phyloP scores from a whole-genome alignment of 495 filamentous ascomycete species.

The Chaetomidium leptoderma region DNA sequence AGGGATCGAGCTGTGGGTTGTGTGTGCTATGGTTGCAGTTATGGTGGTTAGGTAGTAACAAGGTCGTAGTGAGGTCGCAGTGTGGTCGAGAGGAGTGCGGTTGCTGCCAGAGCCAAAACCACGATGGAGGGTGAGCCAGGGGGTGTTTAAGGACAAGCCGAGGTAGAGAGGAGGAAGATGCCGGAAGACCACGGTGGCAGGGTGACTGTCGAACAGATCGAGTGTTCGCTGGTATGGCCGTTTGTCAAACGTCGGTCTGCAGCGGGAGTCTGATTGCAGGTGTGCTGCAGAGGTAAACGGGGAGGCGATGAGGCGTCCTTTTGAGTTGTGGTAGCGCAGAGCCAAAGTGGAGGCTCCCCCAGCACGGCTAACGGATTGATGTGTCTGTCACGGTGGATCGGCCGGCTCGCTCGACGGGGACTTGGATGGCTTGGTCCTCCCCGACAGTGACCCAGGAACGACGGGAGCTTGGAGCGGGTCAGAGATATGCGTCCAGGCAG shows the following conservation, averaged over 20 bases:
- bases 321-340: slow-evolving; percentile 19
- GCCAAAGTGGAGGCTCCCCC: slow-evolving; percentile 18
- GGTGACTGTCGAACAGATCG: slow-evolving; percentile 8
- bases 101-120: slow-evolving; percentile 14
- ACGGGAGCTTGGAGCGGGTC: slow-evolving; percentile 18
- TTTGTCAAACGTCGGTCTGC: slow-evolving; percentile 28
- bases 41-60: neutral
- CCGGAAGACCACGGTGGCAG: neutral
- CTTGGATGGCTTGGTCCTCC: slow-evolving; percentile 14
- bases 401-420: slow-evolving; percentile 2
- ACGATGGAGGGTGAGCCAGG: slow-evolving; percentile 8
- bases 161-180: slow-evolving; percentile 3
- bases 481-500: slow-evolving; percentile 17
- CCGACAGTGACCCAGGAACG: slow-evolving; percentile 18
- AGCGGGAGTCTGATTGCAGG: slow-evolving; percentile 23
- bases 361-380: slow-evolving; percentile 7
- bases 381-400: slow-evolving; percentile 12
- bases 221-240: slow-evolving; percentile 12
- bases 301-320: slow-evolving; percentile 20
- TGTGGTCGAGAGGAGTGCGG: neutral
- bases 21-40: neutral
- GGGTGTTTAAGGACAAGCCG: slow-evolving; percentile 5
- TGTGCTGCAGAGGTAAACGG: slow-evolving; percentile 29
- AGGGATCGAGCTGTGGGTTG: neutral
- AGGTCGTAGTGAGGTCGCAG: neutral